phyloP scores from a whole-genome alignment of 768 basidiomycete genomes.

The Boletus insuetus region DNA sequence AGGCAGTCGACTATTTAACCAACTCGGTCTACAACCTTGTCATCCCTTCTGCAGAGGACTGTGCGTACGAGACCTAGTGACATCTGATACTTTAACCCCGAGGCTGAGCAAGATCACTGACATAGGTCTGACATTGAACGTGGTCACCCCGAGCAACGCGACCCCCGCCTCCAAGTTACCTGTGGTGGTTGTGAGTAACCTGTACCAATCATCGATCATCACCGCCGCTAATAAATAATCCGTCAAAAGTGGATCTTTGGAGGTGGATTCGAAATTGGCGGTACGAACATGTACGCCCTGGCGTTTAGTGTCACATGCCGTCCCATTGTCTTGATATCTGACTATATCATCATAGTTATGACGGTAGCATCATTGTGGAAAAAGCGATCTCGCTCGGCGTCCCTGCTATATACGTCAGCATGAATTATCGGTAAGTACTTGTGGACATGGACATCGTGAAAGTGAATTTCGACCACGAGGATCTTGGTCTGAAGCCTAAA shows the following conservation, averaged over 20 bases:
- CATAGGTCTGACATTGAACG: constrained; percentile 50
- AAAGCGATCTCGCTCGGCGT: constrained; percentile 30
- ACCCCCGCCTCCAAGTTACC: constrained; percentile 45
- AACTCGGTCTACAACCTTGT: constrained; percentile 30
- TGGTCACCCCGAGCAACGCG: constrained; percentile 43
- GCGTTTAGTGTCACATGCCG: no score
- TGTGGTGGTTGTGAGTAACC: constrained; percentile 46
- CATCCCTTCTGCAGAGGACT: constrained; percentile 43
- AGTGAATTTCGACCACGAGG: no score
- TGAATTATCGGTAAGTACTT: constrained; percentile 39
- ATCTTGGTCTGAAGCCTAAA: constrained; percentile 1
- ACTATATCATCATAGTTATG: not conserved
- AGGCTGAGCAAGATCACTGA: not conserved
- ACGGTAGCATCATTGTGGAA: constrained; percentile 29
- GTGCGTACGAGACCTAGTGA: constrained; percentile 29
- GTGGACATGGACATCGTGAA: no score
- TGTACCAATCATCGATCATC: not conserved
- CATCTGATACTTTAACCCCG: no score
- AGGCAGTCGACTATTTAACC: constrained; percentile 19
- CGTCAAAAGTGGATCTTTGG: constrained; percentile 32
- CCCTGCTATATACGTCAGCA: constrained; percentile 38
- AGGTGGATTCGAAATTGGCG: constrained; percentile 36
- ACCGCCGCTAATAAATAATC: not conserved
- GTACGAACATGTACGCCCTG: constrained; percentile 9
- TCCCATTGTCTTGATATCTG: not conserved